phyloP scores from a whole-genome alignment of 805 yeast species.

The Candida pseudofarinosa region DNA sequence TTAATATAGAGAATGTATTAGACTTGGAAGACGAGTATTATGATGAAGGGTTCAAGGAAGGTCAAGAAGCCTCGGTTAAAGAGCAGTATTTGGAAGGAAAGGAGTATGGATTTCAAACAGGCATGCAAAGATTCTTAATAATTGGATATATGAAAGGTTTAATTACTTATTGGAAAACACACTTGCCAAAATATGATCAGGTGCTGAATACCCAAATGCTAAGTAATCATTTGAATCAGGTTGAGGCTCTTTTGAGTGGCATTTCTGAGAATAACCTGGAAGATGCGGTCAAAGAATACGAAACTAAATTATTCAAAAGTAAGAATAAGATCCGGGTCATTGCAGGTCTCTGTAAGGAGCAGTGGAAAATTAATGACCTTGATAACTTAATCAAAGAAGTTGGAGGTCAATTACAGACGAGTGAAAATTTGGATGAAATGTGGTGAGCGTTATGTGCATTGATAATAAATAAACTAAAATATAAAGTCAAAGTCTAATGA shows the following conservation, averaged over 20 bases:
- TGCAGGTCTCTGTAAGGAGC: constrained; percentile 29
- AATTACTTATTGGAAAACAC: constrained; percentile 32
- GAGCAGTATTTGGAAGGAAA: constrained; percentile 73
- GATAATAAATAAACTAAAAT: constrained; percentile 11
- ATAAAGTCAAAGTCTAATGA: constrained; percentile 39
- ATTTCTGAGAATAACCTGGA: constrained; percentile 43
- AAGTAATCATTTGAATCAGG: constrained; percentile 21
- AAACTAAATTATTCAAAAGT: constrained; percentile 48
- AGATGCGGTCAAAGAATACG: constrained; percentile 52
- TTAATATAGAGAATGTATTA: constrained; percentile 47
- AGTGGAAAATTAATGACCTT: constrained; percentile 24
- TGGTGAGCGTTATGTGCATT: constrained; percentile 25
- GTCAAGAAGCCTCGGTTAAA: constrained; percentile 54
- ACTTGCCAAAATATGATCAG: constrained; percentile 12
- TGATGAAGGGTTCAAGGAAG: constrained; percentile 68
- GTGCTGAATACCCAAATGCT: constrained; percentile 11
- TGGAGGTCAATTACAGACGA: constrained; percentile 34
- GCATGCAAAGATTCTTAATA: constrained; percentile 63
- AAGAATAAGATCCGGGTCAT: constrained; percentile 60
- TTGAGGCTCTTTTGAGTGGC: constrained; percentile 24
- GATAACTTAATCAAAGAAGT: constrained; percentile 32
- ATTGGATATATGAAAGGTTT: constrained; percentile 66
- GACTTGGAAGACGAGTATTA: constrained; percentile 61
- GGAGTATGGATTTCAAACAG: constrained; percentile 78
- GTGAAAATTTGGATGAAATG: constrained; percentile 39